Evolutionary conservation across 352 stramenopile genomes (phyloP).

Genomic region (Pythium rhizo-oryzae): DNA sequence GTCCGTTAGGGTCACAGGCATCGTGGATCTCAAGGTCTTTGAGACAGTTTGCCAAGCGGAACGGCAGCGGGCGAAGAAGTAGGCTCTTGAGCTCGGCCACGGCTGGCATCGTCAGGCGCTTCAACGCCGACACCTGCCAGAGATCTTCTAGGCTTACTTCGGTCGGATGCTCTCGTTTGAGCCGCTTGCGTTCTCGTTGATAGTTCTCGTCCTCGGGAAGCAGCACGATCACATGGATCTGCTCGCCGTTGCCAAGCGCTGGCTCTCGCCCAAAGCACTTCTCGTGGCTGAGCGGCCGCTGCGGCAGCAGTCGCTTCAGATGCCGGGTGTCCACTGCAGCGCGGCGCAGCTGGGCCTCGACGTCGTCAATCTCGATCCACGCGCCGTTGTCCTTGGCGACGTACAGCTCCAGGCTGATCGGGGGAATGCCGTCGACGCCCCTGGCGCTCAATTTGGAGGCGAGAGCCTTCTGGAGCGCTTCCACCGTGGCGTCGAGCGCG

Average conservation of each 20-base stretch:
- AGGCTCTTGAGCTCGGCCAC: too few relatives aligned
- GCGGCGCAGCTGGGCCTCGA: not conserved
- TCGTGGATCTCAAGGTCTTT: not conserved
- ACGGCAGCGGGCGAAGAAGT: not conserved
- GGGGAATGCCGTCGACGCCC: too few relatives aligned
- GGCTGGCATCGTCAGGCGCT: too few relatives aligned
- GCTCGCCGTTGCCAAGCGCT: not conserved
- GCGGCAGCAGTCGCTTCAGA: not conserved
- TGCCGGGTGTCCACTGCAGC: not conserved
- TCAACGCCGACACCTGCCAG: too few relatives aligned
- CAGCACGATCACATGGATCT: not conserved
- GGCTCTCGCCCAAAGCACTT: not conserved
- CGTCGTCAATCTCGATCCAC: not conserved
- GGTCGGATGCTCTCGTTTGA: not conserved
- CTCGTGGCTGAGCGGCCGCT: not conserved
- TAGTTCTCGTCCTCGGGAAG: not conserved
- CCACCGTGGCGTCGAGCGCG: too few relatives aligned
- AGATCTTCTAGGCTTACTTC: too few relatives aligned
- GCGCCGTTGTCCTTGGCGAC: not conserved
- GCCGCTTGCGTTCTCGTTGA: not conserved
- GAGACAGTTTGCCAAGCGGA: not conserved
- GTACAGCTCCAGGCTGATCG: not conserved
- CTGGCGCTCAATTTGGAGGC: too few relatives aligned
- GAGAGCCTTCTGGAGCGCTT: too few relatives aligned
- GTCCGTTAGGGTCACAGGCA: not conserved